Evolutionary conservation across 441 rosid genomes (phyloP).

Genomic region (Viola pubescens): DNA sequence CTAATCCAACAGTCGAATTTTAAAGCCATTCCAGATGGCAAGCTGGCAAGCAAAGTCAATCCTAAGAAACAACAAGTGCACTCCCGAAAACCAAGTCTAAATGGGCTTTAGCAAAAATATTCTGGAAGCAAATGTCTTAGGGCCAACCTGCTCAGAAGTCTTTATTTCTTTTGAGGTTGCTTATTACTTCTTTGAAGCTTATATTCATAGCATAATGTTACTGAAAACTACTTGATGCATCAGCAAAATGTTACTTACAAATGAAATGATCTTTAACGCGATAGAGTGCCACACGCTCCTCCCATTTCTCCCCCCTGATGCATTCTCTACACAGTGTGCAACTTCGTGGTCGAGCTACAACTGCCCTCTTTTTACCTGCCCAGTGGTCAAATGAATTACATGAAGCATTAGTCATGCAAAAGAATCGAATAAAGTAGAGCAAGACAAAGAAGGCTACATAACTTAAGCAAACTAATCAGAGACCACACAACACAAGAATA

Average conservation of each 20-base stretch:
- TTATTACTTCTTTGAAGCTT: background rate
- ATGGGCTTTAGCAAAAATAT: background rate
- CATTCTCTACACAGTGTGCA: conserved; percentile 93
- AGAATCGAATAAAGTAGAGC: background rate
- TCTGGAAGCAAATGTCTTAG: background rate
- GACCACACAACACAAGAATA: background rate
- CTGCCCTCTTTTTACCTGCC: conserved; percentile 78
- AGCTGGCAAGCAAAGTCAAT: too few relatives aligned
- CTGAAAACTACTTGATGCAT: background rate
- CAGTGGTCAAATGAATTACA: conserved; percentile 16
- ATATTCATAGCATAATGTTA: conserved; percentile 1
- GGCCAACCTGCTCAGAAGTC: background rate
- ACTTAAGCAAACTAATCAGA: background rate
- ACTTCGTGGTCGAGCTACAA: conserved; percentile 60
- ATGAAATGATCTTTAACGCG: conserved; percentile 84
- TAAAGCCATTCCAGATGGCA: too few relatives aligned
- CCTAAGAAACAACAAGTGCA: too few relatives aligned
- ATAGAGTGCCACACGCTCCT: conserved; percentile 45
- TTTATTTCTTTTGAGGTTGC: background rate
- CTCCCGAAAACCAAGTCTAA: background rate
- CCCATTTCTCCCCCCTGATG: conserved; percentile 56
- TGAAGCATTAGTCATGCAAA: background rate
- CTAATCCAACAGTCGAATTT: too few relatives aligned
- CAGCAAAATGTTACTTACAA: conserved; percentile 44
- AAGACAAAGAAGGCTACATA: background rate